Evolutionary conservation across 2,329 filamentous ascomycete species (phyloP).

Genomic region (Alternaria dauci): DNA sequence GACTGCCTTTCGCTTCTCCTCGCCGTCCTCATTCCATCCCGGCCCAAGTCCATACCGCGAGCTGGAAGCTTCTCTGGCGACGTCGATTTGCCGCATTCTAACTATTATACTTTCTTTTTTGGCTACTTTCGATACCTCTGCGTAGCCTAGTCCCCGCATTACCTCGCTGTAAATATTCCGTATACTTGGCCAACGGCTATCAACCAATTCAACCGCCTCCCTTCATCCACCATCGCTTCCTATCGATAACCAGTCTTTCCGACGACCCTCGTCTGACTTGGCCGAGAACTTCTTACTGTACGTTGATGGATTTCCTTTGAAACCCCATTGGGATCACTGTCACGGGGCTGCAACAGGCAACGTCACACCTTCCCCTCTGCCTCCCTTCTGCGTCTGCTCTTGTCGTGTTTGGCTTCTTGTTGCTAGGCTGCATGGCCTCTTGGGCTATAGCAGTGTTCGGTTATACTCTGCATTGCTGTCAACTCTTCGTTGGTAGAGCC

Average conservation of each 20-base stretch:
- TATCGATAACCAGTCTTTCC: constrained; percentile 21
- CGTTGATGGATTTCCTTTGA: constrained; percentile 44
- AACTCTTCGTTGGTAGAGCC: constrained; percentile 24
- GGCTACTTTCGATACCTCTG: constrained; percentile 20
- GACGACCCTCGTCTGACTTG: constrained; percentile 37
- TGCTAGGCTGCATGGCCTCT: constrained; percentile 8
- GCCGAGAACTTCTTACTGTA: constrained; percentile 52
- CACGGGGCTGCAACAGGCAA: constrained; percentile 41
- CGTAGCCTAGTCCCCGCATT: constrained; percentile 23
- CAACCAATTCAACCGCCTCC: constrained; percentile 7
- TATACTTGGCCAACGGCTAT: constrained; percentile 21
- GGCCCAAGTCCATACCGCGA: constrained; percentile 24
- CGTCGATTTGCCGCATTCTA: constrained; percentile 16
- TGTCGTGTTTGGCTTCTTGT: constrained; percentile 14
- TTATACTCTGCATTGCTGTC: constrained; percentile 27
- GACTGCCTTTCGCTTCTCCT: constrained; percentile 24
- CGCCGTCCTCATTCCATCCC: constrained; percentile 25
- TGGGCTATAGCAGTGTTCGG: constrained; percentile 17
- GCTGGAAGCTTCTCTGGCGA: constrained; percentile 42
- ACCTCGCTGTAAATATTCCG: constrained; percentile 20
- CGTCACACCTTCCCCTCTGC: constrained; percentile 39
- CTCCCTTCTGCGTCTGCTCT: constrained; percentile 25
- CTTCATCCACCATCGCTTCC: neutral
- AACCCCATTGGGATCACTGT: constrained; percentile 43
- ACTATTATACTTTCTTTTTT: constrained; percentile 31